These are phyloP conservation scores for Monilinia fructigena DNA, from an alignment of 2,329 filamentous ascomycete species.

Conservation along the genomic window DNA sequence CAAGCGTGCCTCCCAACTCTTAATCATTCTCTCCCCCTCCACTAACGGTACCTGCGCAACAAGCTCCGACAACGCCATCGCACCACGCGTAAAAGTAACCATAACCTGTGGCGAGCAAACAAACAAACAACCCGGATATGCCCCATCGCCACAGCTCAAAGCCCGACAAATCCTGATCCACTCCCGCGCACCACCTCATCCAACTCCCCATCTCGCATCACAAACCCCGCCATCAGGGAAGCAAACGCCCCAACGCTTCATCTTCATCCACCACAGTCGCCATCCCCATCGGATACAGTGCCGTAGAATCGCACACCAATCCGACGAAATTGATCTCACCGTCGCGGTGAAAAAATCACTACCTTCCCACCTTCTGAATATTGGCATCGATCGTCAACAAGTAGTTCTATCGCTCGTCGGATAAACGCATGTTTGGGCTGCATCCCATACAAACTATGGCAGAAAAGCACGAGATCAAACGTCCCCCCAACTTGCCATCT, in stretches of 20 bases:
- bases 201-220: slow-evolving; percentile 39
- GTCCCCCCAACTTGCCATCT: too few species aligned
- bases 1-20: slow-evolving; percentile 52
- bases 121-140: slow-evolving; percentile 43
- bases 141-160: slow-evolving; percentile 45
- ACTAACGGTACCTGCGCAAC: slow-evolving; percentile 41
- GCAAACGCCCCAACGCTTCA: slow-evolving; percentile 49
- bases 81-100: slow-evolving; percentile 50
- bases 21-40: slow-evolving; percentile 42
- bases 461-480: slow-evolving; percentile 59
- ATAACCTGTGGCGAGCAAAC: slow-evolving; percentile 53
- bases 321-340: slow-evolving; percentile 46
- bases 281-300: slow-evolving; percentile 48
- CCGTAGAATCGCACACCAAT: slow-evolving; percentile 49
- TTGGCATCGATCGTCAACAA: slow-evolving; percentile 39
- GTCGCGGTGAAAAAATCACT: slow-evolving; percentile 56
- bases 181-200: slow-evolving; percentile 36
- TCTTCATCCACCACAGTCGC: slow-evolving; percentile 48
- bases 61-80: slow-evolving; percentile 47
- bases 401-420: slow-evolving; percentile 48
- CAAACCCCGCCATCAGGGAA: slow-evolving; percentile 51
- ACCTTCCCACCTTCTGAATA: slow-evolving; percentile 46
- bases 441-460: slow-evolving; percentile 65
- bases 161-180: slow-evolving; percentile 55
- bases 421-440: slow-evolving; percentile 49